Evolutionary conservation across 1,284 basidiomycete species (phyloP).

Genomic region (Ceratobasidium sp.): DNA sequence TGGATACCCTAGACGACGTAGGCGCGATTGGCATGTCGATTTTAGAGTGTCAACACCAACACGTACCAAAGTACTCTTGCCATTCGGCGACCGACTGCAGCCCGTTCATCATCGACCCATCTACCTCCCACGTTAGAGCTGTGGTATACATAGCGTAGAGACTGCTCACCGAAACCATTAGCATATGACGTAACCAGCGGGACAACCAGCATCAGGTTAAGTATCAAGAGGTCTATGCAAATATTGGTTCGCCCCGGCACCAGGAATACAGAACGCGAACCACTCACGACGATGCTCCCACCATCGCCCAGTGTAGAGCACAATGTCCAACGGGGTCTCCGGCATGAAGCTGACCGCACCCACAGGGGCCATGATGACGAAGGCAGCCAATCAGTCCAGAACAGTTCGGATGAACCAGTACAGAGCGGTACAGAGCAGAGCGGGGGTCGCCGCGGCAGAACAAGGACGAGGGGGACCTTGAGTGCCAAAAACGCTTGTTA

Average conservation of each 20-base stretch:
- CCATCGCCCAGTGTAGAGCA: constrained; percentile 26
- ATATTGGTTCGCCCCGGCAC: neutral
- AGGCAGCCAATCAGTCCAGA: neutral
- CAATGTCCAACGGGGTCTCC: too few relatives aligned
- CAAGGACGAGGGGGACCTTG: too few relatives aligned
- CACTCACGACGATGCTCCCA: constrained; percentile 37
- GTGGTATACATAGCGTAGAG: neutral
- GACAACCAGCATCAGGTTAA: constrained; percentile 48
- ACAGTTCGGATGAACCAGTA: neutral
- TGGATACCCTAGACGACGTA: constrained; percentile 20
- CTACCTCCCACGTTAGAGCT: constrained; percentile 4
- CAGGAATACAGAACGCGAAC: neutral
- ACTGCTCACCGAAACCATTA: constrained; percentile 74
- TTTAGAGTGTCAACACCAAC: too few relatives aligned
- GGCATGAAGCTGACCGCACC: constrained; percentile 21
- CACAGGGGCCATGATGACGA: constrained; percentile 27
- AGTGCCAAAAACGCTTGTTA: too few relatives aligned
- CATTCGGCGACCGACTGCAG: constrained; percentile 47
- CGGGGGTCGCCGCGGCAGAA: too few relatives aligned
- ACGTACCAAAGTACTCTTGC: constrained; percentile 40
- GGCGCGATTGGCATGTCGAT: too few relatives aligned
- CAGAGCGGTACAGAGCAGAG: neutral
- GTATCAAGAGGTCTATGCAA: constrained; percentile 41
- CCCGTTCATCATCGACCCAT: constrained; percentile 51
- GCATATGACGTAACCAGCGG: constrained; percentile 76